These are phyloP conservation scores for Fraxinus cuspidata DNA, from an alignment of 257 asterid species.

Conservation along the genomic window DNA sequence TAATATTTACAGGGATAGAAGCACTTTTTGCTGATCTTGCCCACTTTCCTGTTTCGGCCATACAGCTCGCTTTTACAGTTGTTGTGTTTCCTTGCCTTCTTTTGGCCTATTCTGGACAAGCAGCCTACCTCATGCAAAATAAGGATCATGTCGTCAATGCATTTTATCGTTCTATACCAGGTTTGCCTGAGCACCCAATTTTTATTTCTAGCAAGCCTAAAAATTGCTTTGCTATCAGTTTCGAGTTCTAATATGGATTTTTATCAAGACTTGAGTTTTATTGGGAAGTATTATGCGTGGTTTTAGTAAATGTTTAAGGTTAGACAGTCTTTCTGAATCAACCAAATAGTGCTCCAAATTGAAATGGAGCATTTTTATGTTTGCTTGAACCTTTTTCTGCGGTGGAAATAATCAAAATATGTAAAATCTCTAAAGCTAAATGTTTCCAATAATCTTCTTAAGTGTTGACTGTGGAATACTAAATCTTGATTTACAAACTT, in stretches of 20 bases:
- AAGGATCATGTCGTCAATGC: slow-evolving; percentile 73
- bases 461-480: background rate
- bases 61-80: slow-evolving; percentile 94
- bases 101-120: slow-evolving; percentile 93
- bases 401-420: background rate
- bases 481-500: background rate
- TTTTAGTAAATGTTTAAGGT: background rate
- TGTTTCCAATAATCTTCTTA: too few relatives aligned
- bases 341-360: background rate
- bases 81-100: slow-evolving; percentile 96
- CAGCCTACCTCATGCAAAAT: slow-evolving; percentile 85
- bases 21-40: slow-evolving; percentile 98
- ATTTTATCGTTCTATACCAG: slow-evolving; percentile 97
- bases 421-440: background rate
- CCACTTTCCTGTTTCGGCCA: slow-evolving; percentile 87
- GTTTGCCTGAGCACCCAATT: slow-evolving; percentile 34
- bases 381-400: background rate
- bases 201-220: background rate
- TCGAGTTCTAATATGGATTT: background rate
- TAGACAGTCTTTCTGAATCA: background rate
- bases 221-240: background rate
- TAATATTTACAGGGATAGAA: slow-evolving; percentile 76
- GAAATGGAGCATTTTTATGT: background rate
- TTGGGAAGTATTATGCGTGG: background rate
- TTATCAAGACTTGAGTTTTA: background rate